Evolutionary conservation across 441 rosid genomes (phyloP).

Genomic region (Populus trichocarpa): DNA sequence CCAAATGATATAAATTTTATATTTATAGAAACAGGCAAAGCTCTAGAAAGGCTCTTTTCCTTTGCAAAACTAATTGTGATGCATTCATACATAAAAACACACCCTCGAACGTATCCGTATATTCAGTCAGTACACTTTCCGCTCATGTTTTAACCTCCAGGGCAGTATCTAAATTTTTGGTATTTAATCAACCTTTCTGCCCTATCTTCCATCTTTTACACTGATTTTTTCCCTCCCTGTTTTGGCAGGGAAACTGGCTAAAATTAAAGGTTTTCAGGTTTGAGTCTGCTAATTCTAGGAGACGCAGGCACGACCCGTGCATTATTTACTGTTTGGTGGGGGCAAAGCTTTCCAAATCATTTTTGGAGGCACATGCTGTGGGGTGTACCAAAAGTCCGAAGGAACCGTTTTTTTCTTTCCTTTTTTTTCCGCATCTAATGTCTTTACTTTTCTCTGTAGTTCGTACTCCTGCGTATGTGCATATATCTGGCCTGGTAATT

Average conservation of each 20-base stretch:
- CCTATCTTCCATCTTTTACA: background rate
- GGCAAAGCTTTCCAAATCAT: slow-evolving; percentile 5
- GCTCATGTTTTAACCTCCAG: background rate
- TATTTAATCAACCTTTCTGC: background rate
- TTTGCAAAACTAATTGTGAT: background rate
- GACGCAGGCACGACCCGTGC: background rate
- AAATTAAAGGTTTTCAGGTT: slow-evolving; percentile 6
- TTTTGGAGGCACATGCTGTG: background rate
- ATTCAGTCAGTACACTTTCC: background rate
- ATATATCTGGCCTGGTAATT: slow-evolving; percentile 23
- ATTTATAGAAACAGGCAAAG: background rate
- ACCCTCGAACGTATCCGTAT: background rate
- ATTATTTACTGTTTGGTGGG: slow-evolving; percentile 1
- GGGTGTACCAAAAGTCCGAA: slow-evolving; percentile 5
- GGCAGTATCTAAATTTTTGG: background rate
- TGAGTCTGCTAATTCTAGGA: background rate
- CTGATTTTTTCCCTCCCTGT: background rate
- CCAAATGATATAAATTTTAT: no score
- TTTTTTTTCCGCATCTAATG: background rate
- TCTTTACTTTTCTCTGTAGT: slow-evolving; percentile 4
- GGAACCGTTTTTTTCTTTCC: background rate
- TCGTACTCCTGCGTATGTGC: slow-evolving; percentile 20
- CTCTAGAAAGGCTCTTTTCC: background rate
- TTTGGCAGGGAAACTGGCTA: slow-evolving; percentile 12
- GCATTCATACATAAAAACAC: background rate